phyloP scores from a whole-genome alignment of 371 early-diverging fungal genomes.

The Lichtheimia hyalospora region DNA sequence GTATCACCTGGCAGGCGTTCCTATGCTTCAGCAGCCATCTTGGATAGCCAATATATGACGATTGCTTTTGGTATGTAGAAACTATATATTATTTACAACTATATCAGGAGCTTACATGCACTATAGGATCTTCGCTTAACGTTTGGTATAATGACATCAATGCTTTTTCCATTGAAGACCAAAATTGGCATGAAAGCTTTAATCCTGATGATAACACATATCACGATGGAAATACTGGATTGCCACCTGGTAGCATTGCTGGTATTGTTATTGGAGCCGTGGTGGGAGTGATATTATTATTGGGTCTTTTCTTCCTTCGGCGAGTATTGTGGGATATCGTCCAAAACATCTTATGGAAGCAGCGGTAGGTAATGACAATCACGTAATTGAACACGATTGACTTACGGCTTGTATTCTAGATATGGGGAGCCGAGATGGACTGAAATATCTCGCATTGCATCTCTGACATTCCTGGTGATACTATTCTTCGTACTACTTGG shows the following conservation, averaged over 20 bases:
- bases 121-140: constrained; percentile 33
- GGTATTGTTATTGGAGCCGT: constrained; percentile 43
- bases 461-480: not conserved
- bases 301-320: constrained; percentile 43
- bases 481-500: not conserved
- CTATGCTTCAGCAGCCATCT: constrained; percentile 34
- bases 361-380: not conserved
- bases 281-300: constrained; percentile 25
- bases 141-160: constrained; percentile 48
- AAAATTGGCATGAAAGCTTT: constrained; percentile 28
- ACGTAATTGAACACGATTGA: not conserved
- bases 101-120: not conserved
- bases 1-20: constrained; percentile 44
- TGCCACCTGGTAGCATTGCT: constrained; percentile 21
- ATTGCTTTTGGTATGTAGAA: constrained; percentile 40
- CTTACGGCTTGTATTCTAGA: not conserved
- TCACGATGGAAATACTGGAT: not conserved
- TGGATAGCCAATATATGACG: constrained; percentile 31
- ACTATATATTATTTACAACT: not conserved
- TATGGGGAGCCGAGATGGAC: not conserved
- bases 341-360: not conserved
- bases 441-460: not conserved
- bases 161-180: constrained; percentile 18
- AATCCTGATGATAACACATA: constrained; percentile 4
- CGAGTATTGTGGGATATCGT: constrained; percentile 17